These are phyloP conservation scores for Teratosphaeria viscida DNA, from an alignment of 2,329 filamentous ascomycete genomes.

Conservation along the genomic window DNA sequence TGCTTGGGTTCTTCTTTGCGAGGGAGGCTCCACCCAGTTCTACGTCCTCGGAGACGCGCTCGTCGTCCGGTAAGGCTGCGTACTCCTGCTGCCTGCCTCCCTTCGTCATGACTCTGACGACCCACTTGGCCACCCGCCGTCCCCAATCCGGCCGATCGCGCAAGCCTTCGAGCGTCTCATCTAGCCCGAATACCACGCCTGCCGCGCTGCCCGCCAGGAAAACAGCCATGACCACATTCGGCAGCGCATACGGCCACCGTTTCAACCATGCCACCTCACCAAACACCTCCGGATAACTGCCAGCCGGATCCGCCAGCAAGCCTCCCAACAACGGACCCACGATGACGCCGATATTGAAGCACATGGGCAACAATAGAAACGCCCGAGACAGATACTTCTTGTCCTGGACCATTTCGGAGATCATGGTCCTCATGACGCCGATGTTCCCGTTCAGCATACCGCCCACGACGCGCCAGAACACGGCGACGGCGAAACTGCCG, in stretches of 20 bases:
- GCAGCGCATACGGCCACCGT: constrained; percentile 58
- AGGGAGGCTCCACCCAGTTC: constrained; percentile 7
- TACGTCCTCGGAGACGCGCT: constrained; percentile 13
- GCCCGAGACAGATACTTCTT: constrained; percentile 49
- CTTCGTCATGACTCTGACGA: constrained; percentile 26
- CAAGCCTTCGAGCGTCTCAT: constrained; percentile 44
- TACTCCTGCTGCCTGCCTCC: constrained; percentile 21
- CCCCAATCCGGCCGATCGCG: constrained; percentile 32
- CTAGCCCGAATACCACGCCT: constrained; percentile 52
- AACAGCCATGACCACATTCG: constrained; percentile 54
- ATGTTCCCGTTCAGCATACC: constrained; percentile 63
- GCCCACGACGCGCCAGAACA: constrained; percentile 55
- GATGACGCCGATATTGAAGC: constrained; percentile 51
- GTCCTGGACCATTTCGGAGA: constrained; percentile 60
- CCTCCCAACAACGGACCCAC: constrained; percentile 49
- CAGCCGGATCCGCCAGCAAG: constrained; percentile 55
- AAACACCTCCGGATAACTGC: constrained; percentile 52
- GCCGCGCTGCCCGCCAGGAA: constrained; percentile 48
- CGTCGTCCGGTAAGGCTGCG: constrained; percentile 19
- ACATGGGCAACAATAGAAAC: constrained; percentile 54
- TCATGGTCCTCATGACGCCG: constrained; percentile 65
- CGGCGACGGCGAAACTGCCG: constrained; percentile 49
- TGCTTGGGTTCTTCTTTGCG: constrained; percentile 1
- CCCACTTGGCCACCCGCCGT: constrained; percentile 29
- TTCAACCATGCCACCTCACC: constrained; percentile 56